phyloP scores from a whole-genome alignment of 495 filamentous ascomycete species.

The Terfezia boudieri region DNA sequence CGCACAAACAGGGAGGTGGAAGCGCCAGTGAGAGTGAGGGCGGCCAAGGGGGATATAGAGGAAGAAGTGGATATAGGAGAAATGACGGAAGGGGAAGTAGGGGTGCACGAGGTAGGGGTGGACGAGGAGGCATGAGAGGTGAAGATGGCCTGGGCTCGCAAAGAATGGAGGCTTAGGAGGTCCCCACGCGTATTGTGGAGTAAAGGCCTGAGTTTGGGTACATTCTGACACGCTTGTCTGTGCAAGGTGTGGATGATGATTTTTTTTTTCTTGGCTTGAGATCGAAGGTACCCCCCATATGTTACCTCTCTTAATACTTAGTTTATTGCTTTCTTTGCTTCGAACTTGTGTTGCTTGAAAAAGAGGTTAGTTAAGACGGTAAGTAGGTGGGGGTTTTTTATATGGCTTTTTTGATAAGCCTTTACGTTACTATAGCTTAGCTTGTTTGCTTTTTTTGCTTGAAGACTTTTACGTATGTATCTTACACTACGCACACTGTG shows the following conservation, averaged over 20 bases:
- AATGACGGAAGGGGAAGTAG: constrained; percentile 30
- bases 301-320: neutral
- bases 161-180: constrained; percentile 28
- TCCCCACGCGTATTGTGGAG: constrained; percentile 26
- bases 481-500: no score
- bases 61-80: constrained; percentile 33
- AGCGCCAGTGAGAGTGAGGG: constrained; percentile 25
- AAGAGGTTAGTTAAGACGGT: no score
- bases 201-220: constrained; percentile 25
- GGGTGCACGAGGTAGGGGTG: constrained; percentile 31
- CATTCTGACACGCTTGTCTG: constrained; percentile 13
- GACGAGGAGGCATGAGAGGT: constrained; percentile 14
- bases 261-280: constrained; percentile 5
- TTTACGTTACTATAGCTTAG: no score
- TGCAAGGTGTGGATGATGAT: constrained; percentile 17
- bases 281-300: neutral
- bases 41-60: constrained; percentile 40
- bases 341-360: no score
- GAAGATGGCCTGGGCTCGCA: constrained; percentile 23
- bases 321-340: no score
- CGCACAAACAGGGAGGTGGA: neutral
- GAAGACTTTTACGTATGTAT: no score
- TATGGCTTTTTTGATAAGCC: no score
- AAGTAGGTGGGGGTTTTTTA: no score
- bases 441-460: no score